Conservation (phyloP, 495 filamentous ascomycete genomes). For the Penicillium argentinense region DNA sequence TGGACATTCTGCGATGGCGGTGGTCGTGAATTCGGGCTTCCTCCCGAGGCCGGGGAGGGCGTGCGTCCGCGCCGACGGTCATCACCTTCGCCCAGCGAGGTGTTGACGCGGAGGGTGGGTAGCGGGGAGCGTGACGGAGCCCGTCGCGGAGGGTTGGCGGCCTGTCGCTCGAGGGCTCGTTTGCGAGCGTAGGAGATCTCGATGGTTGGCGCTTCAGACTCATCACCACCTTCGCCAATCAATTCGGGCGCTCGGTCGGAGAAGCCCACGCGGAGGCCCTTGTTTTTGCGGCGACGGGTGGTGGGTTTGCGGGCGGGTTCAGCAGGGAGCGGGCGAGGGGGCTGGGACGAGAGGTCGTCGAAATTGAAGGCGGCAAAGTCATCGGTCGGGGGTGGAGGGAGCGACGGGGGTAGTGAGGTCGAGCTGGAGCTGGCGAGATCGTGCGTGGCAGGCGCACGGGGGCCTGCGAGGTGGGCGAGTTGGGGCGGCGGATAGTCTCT, state of each 20-base stretch:
- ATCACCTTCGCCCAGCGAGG: conserved; percentile 34
- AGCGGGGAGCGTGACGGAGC: conserved; percentile 14
- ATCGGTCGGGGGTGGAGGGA: conserved; percentile 11
- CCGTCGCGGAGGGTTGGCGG: conserved; percentile 5
- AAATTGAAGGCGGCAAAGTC: conserved; percentile 21
- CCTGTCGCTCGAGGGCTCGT: conserved; percentile 35
- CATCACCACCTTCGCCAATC: conserved; percentile 87
- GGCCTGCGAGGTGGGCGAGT: not conserved
- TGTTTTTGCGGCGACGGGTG: conserved; percentile 45
- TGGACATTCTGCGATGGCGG: conserved; percentile 31
- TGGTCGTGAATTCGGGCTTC: conserved; percentile 26
- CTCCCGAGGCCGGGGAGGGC: conserved; percentile 10
- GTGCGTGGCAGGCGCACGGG: conserved; percentile 26
- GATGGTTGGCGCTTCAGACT: conserved; percentile 64
- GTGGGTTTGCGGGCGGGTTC: conserved; percentile 12
- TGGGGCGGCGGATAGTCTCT: conserved; percentile 11
- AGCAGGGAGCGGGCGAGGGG: not conserved
- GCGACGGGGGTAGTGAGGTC: not conserved
- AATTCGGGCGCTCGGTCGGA: conserved; percentile 64
- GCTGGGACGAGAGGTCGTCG: conserved; percentile 3
- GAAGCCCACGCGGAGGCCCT: conserved; percentile 72
- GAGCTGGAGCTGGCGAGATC: conserved; percentile 16
- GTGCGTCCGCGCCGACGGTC: conserved; percentile 5
- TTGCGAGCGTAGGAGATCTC: conserved; percentile 62
- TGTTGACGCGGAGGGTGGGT: conserved; percentile 39